Evolutionary conservation across 176 grass and related monocot genomes (phyloP).

Genomic region (Neostapfia colusana): DNA sequence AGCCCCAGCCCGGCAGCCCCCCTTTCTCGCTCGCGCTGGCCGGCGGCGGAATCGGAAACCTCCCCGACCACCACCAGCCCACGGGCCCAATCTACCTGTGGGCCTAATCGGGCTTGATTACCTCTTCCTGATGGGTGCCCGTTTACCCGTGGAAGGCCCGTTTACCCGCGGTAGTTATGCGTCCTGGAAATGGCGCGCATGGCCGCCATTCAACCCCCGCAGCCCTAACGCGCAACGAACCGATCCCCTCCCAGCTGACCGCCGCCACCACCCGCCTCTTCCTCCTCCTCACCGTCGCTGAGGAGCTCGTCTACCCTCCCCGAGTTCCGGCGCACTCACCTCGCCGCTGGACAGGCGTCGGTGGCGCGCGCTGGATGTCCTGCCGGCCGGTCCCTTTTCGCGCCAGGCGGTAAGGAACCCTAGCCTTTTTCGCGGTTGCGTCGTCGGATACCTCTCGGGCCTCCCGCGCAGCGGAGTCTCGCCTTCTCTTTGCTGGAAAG

Average conservation of each 20-base stretch:
- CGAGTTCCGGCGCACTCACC: background rate
- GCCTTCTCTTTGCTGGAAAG: background rate
- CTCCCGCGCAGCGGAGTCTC: background rate
- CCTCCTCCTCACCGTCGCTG: too few species aligned
- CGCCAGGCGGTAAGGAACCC: conserved; percentile 31
- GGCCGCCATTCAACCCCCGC: too few species aligned
- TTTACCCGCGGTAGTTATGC: background rate
- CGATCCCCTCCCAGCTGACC: too few species aligned
- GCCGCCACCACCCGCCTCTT: too few species aligned
- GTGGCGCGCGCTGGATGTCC: conserved; percentile 7
- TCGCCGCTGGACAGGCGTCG: background rate
- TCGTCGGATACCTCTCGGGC: background rate
- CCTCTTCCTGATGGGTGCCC: background rate
- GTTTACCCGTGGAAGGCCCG: too few species aligned
- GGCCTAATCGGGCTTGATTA: background rate
- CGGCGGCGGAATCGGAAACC: background rate
- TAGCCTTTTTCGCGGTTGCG: background rate
- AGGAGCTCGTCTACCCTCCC: too few species aligned
- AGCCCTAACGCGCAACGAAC: too few species aligned
- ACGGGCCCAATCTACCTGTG: background rate
- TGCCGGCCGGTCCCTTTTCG: conserved; percentile 15
- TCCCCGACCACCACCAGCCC: background rate
- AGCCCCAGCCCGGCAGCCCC: background rate
- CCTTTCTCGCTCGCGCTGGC: background rate
- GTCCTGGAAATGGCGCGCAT: too few species aligned